Base-by-base conservation (phyloP, 2,329 filamentous ascomycete genomes). In the Beauveria bassiana region DNA sequence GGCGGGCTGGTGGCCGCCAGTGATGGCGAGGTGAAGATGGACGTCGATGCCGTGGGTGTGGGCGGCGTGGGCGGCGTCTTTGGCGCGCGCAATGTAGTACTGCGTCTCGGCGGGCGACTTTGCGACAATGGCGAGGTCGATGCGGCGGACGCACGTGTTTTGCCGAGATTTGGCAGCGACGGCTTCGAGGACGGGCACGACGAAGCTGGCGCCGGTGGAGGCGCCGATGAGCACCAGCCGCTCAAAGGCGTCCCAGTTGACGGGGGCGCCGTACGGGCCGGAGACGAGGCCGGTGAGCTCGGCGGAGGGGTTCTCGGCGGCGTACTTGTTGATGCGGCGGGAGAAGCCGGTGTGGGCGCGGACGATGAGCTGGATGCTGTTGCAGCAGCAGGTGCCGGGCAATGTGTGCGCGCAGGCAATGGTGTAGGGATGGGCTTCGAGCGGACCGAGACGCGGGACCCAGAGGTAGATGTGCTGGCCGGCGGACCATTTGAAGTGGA, bases 201-300 rank as follows among this genome's bases (percentile, higher is more conserved):
- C 84, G 61, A 84, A 86, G 3, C 83, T 86, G 1, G 83, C 81
- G n/a, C 84, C 84, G 0, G 84, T 87, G 0, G 84, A 86, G 0
- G 84, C 84, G 0, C 83, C 84, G 47, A 86, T 81, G 3, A 87
- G 74, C 5, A 87, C 73, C 49, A 86, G 70, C 0, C 82, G 84
- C 70, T 86, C 84, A 68, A 81, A 86, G 0, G 81, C 74, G 53
- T 85, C 77, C 81, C 82, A 85, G 5, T 75, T 74, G 0, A 83
- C 81, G 2, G 83, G 81, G 5, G 71, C 71, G 18, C 84, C 84
- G 51, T 81, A 86, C 0, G 84, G 84, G 0, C 84, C 84, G 1
- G 79, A 74, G 2, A 86, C 74, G 43, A 86, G 82, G 1, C 69
- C 72, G 0, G 67, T 71, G 8, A 73, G 67, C 1, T 69, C 64